A percentile compares a stretch with the other conserved stretches of the same genome.
These are phyloP conservation scores for Chalaropsis thielavioides DNA, from an alignment of 2,329 filamentous ascomycete genomes.

Conservation along the genomic window DNA sequence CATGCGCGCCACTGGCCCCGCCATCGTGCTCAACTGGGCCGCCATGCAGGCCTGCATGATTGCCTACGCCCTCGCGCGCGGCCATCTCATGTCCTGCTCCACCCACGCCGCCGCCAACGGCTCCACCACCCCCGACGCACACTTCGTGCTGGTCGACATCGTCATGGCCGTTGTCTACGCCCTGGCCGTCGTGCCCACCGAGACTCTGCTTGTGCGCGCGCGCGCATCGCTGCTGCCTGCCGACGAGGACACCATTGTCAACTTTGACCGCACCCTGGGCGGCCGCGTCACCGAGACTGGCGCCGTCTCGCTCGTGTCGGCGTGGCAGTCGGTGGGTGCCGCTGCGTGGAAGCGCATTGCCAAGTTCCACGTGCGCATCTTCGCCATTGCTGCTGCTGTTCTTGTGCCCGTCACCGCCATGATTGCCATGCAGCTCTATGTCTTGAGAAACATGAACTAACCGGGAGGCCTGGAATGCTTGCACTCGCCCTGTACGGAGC, in stretches of 20 bases:
- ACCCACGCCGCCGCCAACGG: conserved; percentile 27
- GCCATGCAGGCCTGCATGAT: conserved; percentile 36
- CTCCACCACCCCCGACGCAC: conserved; percentile 1
- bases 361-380: conserved; percentile 55
- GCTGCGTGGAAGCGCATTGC: conserved; percentile 57
- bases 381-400: conserved; percentile 6
- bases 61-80: conserved; percentile 31
- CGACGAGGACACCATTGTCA: conserved; percentile 68
- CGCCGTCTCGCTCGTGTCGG: conserved; percentile 56
- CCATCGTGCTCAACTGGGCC: conserved; percentile 49
- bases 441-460: conserved; percentile 3
- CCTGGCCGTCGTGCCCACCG: conserved; percentile 53
- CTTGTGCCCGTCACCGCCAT: conserved; percentile 29
- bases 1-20: conserved; percentile 53
- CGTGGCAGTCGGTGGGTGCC: conserved; percentile 65
- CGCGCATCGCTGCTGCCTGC: conserved; percentile 77
- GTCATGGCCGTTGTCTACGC: conserved; percentile 34
- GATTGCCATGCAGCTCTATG: conserved; percentile 21
- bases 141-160: conserved; percentile 24
- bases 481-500: no score
- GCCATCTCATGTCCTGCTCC: conserved; percentile 27
- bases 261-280: conserved; percentile 76
- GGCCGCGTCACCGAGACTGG: conserved; percentile 66
- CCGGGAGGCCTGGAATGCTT: no score
- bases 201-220: conserved; percentile 64